Conservation (phyloP, 2,329 filamentous ascomycete species). For the Lasiodiplodia theobromae region DNA sequence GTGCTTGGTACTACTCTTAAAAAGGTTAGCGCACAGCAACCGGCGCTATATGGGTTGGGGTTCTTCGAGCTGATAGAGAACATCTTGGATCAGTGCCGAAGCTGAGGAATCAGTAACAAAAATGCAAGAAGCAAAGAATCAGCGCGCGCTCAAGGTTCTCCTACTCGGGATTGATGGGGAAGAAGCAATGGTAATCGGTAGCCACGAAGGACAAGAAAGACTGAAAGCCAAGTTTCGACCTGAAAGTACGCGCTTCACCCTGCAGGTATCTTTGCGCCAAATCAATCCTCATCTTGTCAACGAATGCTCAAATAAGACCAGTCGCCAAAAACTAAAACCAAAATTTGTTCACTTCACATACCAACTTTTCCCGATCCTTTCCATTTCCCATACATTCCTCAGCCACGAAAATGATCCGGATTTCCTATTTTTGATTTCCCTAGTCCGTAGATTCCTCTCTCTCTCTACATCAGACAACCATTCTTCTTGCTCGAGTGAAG, state of each 20-base stretch:
- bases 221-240: neutral
- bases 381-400: neutral
- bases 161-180: too few species aligned
- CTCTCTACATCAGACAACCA: constrained; percentile 47
- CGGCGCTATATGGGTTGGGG: too few species aligned
- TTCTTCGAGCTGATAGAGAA: too few species aligned
- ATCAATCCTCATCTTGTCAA: neutral
- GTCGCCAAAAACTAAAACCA: neutral
- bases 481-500: constrained; percentile 48
- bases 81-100: too few species aligned
- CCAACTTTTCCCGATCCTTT: neutral
- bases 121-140: too few species aligned
- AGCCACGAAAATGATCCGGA: too few species aligned
- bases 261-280: neutral
- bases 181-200: neutral
- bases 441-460: too few species aligned
- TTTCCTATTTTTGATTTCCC: neutral
- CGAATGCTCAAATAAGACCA: neutral
- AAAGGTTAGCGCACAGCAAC: too few species aligned
- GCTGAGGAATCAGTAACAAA: too few species aligned
- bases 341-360: neutral
- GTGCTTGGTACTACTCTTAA: too few species aligned
- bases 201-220: neutral
- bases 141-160: too few species aligned
- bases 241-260: neutral